Conservation (phyloP, 768 basidiomycete species). For the Dioszegia aurantiaca region DNA sequence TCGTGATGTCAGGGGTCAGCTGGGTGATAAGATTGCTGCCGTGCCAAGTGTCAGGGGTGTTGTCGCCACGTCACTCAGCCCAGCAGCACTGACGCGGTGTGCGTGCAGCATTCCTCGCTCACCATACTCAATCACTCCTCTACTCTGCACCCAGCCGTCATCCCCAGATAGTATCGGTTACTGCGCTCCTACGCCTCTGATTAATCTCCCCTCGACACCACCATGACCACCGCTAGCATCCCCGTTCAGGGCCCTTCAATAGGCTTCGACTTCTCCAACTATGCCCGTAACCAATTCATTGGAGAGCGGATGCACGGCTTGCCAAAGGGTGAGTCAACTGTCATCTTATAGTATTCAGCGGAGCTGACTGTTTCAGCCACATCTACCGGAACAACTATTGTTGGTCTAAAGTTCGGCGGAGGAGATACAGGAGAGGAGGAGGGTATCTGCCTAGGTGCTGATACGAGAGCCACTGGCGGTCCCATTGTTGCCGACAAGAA, state of each 20-base stretch:
- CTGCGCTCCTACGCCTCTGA: neutral
- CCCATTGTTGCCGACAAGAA: conserved; percentile 98
- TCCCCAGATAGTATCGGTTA: no score
- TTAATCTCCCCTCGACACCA: no score
- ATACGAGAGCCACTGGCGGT: conserved; percentile 92
- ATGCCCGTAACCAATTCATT: conserved; percentile 50
- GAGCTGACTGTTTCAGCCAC: conserved; percentile 44
- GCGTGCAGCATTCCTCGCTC: conserved; percentile 9
- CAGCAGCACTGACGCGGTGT: conserved; percentile 13
- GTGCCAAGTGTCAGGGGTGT: no score
- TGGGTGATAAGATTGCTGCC: no score
- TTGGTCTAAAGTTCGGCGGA: conserved; percentile 76
- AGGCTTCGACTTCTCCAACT: conserved; percentile 53
- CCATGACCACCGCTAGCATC: conserved; percentile 28
- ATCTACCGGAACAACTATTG: conserved; percentile 85
- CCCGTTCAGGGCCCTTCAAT: conserved; percentile 28
- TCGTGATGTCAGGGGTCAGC: no score
- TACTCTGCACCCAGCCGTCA: no score
- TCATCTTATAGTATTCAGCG: neutral
- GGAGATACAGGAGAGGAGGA: conserved; percentile 59
- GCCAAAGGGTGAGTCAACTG: conserved; percentile 44
- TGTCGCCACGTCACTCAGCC: neutral
- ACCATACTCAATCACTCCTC: neutral
- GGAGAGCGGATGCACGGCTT: conserved; percentile 45
- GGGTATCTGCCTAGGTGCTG: conserved; percentile 91